A percentile compares a stretch with the other conserved stretches of the same genome.
These are phyloP conservation scores for Fusarium coicis DNA, from an alignment of 2,329 filamentous ascomycete species.

Conservation along the genomic window DNA sequence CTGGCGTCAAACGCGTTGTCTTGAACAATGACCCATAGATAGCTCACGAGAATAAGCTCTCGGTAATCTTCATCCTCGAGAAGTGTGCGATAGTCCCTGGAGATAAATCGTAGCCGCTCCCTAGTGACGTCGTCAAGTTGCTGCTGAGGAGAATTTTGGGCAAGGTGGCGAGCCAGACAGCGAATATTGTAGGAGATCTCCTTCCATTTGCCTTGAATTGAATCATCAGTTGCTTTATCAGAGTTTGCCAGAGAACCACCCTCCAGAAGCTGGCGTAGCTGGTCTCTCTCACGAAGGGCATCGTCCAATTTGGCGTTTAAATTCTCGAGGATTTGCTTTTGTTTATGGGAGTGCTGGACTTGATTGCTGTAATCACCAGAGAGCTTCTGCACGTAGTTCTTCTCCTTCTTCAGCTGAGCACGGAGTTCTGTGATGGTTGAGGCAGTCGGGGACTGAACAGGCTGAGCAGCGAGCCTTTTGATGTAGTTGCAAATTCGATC, in stretches of 20 bases:
- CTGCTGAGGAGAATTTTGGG: rapidly evolving
- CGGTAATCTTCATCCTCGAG: not conserved
- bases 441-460: not conserved
- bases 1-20: not conserved
- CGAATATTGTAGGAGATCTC: constrained; percentile 31
- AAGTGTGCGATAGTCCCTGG: rapidly evolving
- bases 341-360: rapidly evolving
- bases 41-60: not conserved
- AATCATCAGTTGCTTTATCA: constrained; percentile 21
- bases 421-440: not conserved
- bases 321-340: not conserved
- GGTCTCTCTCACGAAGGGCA: not conserved
- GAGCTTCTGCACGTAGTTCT: not conserved
- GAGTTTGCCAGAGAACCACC: not conserved
- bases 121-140: rapidly evolving
- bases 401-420: not conserved
- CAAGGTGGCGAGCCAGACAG: constrained; percentile 2
- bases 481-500: not conserved
- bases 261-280: not conserved
- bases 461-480: rapidly evolving
- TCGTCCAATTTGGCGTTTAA: not conserved
- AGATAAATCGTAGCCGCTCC: not conserved
- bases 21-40: not conserved
- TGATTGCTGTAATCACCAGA: rapidly evolving
- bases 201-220: constrained; percentile 22